Evolutionary conservation across 805 yeast species (phyloP), one percentile per base, ranked within the genome.

Genomic region (Ogataea corticis): DNA sequence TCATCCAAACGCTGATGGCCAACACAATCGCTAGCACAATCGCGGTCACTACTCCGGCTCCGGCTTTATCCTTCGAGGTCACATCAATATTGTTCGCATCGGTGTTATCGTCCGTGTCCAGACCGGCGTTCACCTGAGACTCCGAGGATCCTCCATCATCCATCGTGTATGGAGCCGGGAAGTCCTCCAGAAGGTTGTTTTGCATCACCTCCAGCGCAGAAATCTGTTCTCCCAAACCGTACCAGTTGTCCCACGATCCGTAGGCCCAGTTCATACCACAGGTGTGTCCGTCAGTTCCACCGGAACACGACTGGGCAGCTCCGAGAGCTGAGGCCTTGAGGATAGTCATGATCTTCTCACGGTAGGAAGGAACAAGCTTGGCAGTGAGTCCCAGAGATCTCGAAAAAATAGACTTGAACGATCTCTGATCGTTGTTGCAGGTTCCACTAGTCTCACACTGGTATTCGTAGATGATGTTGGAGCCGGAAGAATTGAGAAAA

Each of bases 41-140:
- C 0, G 91, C 95, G 0, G 99, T 92, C 34, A 88, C 65, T 17
- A 91, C 71, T 38, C 95, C 96, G 1, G 97, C 97, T 40, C 98
- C 98, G 2, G 89, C 96, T 56, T 75, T 78, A 60, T 88, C 96
- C 48, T 78, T 80, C 0, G 70, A 63, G 0, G 80, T 70, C 34
- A 90, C 79, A 0, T 63, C 67, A 38, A 83, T 63, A 36, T 59
- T 61, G 54, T 78, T 74, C 7, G 45, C 50, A 28, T 54, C 65
- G 2, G 76, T 54, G 7, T 75, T 62, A 40, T 83, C 85, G 7
- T 77, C 80, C 34, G 73, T 66, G 3, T 78, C 75, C 50, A 80
- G 71, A 50, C 87, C 85, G 0, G 58, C 62, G 14, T 60, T 51
- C 18, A 33, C 30, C 15, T 50, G 43, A 38, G 41, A 75, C 11